A percentile compares a stretch with the other conserved stretches of the same genome.
phyloP scores from a whole-genome alignment of 2,329 filamentous ascomycete species.

The Fusarium sp. region DNA sequence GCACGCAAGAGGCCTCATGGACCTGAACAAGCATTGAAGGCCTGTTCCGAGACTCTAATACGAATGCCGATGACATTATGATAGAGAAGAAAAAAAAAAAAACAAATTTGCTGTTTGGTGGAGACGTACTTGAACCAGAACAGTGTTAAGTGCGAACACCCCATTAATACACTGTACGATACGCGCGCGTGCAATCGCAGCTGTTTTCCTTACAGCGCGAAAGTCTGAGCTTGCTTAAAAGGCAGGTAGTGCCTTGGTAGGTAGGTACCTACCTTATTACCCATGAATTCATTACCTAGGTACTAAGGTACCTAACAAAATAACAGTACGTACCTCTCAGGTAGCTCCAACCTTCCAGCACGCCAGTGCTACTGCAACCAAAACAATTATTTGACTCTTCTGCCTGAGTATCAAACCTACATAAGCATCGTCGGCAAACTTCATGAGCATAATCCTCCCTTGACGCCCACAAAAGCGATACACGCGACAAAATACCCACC shows the following conservation, averaged over 20 bases:
- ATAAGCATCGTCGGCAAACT: conserved; percentile 19
- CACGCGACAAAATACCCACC: conserved; percentile 9
- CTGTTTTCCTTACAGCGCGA: conserved; percentile 3
- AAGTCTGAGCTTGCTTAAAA: background rate
- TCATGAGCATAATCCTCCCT: conserved; percentile 10
- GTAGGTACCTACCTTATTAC: too few species aligned
- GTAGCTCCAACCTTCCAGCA: conserved; percentile 17
- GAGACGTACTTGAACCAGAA: conserved; percentile 39
- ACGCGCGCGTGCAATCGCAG: conserved; percentile 27
- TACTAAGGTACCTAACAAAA: background rate
- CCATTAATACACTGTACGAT: conserved; percentile 12
- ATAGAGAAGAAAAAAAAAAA: conserved; percentile 54
- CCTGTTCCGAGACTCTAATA: conserved; percentile 99
- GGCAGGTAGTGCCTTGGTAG: background rate
- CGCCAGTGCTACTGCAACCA: conserved; percentile 41
- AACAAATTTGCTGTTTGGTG: conserved; percentile 43
- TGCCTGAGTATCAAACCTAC: conserved; percentile 31
- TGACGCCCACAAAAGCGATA: background rate
- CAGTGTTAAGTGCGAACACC: conserved; percentile 27
- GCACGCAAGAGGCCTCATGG: conserved; percentile 88
- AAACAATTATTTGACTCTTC: conserved; percentile 41
- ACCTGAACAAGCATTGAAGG: conserved; percentile 93
- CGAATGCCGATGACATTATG: conserved; percentile 87
- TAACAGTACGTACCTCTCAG: conserved; percentile 33
- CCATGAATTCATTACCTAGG: too few species aligned